These are phyloP conservation scores for Annulohypoxylon maeteangense DNA, from an alignment of 495 filamentous ascomycete species.

Conservation along the genomic window DNA sequence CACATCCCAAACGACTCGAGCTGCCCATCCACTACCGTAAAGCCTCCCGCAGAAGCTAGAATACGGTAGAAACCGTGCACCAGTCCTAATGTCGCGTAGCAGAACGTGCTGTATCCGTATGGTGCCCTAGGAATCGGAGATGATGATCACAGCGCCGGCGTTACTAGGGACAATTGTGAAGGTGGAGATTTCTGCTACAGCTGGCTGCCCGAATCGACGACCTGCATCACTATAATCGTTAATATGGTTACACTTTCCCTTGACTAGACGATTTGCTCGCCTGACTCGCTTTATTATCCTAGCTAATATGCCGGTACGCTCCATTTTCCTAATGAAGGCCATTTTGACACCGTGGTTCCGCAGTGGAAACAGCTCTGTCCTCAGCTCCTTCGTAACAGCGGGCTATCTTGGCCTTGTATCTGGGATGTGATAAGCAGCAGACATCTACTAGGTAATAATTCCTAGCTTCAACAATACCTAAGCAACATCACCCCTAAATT, in stretches of 20 bases:
- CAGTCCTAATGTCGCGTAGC: background rate
- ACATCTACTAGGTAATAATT: too few species aligned
- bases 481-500: background rate
- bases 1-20: background rate
- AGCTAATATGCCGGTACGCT: background rate
- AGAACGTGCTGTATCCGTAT: background rate
- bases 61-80: background rate
- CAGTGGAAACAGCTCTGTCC: background rate
- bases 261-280: background rate
- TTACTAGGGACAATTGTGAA: background rate
- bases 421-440: background rate
- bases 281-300: background rate
- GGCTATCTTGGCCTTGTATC: background rate
- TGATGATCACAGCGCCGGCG: background rate
- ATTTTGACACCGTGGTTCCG: background rate
- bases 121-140: background rate
- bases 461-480: too few species aligned
- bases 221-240: background rate
- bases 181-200: background rate
- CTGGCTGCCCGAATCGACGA: background rate
- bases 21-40: background rate
- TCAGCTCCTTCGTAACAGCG: background rate
- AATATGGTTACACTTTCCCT: background rate
- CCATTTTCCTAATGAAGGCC: background rate
- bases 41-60: background rate